Base-by-base conservation (phyloP, 2,329 filamentous ascomycete species). In the Penicillium decumbens region DNA sequence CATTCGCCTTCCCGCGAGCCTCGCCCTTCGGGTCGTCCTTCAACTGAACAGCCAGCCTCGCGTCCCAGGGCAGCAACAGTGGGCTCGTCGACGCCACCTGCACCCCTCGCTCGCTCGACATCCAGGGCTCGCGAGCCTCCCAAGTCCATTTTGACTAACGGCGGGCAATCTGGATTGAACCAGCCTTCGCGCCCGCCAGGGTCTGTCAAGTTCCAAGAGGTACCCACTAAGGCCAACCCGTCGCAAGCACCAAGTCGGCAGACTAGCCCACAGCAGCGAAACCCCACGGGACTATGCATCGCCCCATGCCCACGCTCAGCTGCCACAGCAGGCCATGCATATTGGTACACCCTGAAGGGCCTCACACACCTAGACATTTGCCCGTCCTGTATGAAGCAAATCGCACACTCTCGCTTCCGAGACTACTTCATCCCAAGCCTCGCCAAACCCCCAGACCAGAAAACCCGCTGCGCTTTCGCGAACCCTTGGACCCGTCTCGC, bases 401-500 rank as follows among this genome's bases (percentile, higher is more conserved):
- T 89, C 7, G 89, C 92, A 57, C 78, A 80, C 23, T 87, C 88
- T 0, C 76, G 80, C 18, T 95, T 88, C 64, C 77, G 82, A 2
- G 76, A 80, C 13, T 75, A 82, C 29, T 89, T 95, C 60, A 73
- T 83, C 9, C 77, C 78, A 3, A 80, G 81, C 30, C 77, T 81
- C 27, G 73, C 77, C 25, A 80, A 83, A 13, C 75, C 81, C 4
- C 73, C 77, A 2, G 78, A 80, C 12, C 74, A 77, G 35, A 76
- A 80, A 40, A 77, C 88, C 6, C 76, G 79, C 40, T 97, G 92
- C 71, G 85, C 90, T 56, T 89, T 96, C 68, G 88, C 88, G 27
- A 79, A 82, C 10, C 81, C 85, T 0, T 96, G 90, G 89, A 85
- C 89, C 60, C 83, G 88, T 25, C 82, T 95, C 33, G 90, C 90